Evolutionary conservation across 1,284 basidiomycete genomes (phyloP), one percentile per base, ranked within the genome.

Genomic region (Rhodotorula mucilaginosa): DNA sequence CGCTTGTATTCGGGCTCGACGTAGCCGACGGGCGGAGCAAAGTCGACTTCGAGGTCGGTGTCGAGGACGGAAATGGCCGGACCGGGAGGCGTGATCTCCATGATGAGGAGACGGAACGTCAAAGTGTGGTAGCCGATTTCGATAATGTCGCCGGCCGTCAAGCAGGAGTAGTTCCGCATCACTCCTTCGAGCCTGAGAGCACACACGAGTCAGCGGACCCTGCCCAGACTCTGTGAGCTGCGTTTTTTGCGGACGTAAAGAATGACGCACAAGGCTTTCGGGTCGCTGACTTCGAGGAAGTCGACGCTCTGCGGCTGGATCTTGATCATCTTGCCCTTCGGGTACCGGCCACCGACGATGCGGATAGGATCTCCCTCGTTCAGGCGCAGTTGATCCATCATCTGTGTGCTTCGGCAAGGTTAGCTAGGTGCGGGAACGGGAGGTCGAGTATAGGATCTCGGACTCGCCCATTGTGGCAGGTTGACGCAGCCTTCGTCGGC

Each of bases 311-410:
- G 97, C 5, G 97, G 92, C 83, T 99, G 97, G 56, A 99, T 84
- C 82, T 99, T 99, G 80, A 98, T 92, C 74, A 96, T 86, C 83
- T 94, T 93, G 74, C 97, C 97, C 83, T 99, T 98, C 0, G 89
- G 89, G 19, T 98, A 85, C 70, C 90, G 88, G 0, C 90, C 86
- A 2, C 95, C 95, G 2, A 90, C 94, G 58, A 99, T 88, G 51
- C 94, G 89, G 72, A 99, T 91, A 7, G 93, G 89, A 82, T 99
- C 96, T 19, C 97, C 97, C 81, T 99, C 97, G 64, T 90, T 89
- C 44, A 99, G 83, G 39, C 90, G 87, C 15, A 99, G 84, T 13
- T 92, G 92, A 82, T 91, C 92, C 97, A 99, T 99, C 93, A 99
- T 97, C 86, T 87, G 74, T n/a, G 26, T 39, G 19, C 6, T 2